Conservation (phyloP, 306 rosid genomes). For the Sicyos baderoa region DNA sequence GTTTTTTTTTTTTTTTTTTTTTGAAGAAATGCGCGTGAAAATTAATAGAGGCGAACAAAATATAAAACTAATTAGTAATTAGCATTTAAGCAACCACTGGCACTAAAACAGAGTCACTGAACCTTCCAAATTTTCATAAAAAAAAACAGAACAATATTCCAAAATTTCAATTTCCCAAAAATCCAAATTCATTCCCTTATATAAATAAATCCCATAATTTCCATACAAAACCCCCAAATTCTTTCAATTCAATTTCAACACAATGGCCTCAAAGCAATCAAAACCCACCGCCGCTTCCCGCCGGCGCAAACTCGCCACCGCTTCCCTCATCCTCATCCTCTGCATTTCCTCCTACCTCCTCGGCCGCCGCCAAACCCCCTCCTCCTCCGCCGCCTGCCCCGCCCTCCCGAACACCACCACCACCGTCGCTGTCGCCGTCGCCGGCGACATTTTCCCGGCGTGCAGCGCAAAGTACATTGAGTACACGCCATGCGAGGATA, state of each 20-base stretch:
- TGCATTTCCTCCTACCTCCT: slow-evolving; percentile 44
- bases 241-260: not conserved
- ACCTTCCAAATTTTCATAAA: no score
- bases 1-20: no score
- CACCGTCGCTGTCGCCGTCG: not conserved
- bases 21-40: no score
- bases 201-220: no score
- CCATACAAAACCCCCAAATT: not conserved
- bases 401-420: slow-evolving; percentile 31
- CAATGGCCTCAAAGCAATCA: slow-evolving; percentile 25
- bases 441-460: slow-evolving; percentile 26
- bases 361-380: slow-evolving; percentile 39
- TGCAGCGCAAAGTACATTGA: slow-evolving; percentile 43
- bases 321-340: slow-evolving; percentile 41
- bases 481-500: slow-evolving; percentile 83
- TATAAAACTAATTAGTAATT: no score
- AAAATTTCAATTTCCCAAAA: no score
- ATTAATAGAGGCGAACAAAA: no score
- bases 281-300: slow-evolving; percentile 22
- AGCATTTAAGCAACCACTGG: no score
- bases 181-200: no score
- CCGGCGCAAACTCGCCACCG: slow-evolving; percentile 35
- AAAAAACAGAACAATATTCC: no score
- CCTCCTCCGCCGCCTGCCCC: slow-evolving; percentile 17
- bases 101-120: no score